These are phyloP conservation scores for Fusarium heterosporum DNA, from an alignment of 2,329 filamentous ascomycete species.

Conservation along the genomic window DNA sequence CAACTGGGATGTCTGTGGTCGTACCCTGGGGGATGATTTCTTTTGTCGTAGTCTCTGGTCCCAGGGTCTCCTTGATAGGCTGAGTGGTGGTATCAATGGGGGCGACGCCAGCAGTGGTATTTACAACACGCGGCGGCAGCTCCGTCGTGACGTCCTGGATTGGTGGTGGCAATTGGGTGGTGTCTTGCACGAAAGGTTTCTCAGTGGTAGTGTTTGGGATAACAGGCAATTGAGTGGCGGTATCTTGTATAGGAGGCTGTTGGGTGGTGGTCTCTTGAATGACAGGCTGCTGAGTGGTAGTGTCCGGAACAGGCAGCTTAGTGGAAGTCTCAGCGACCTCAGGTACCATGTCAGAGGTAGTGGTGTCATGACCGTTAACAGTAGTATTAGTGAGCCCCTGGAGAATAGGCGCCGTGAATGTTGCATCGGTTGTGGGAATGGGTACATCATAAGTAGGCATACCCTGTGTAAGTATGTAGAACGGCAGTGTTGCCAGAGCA, in stretches of 20 bases:
- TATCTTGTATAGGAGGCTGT: background rate
- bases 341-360: background rate
- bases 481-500: slow-evolving; percentile 27
- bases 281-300: background rate
- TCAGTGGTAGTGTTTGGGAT: slow-evolving; percentile 1
- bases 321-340: slow-evolving; percentile 1
- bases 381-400: background rate
- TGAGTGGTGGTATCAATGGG: background rate
- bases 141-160: background rate
- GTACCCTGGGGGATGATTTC: background rate
- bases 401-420: background rate
- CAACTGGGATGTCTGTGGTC: background rate
- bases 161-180: background rate
- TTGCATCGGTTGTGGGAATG: background rate
- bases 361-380: background rate
- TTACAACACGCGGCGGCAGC: background rate
- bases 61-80: background rate
- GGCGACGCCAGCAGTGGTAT: background rate
- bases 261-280: slow-evolving; percentile 3
- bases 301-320: background rate
- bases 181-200: background rate
- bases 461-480: slow-evolving; percentile 24
- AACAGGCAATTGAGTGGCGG: background rate
- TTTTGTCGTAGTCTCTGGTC: background rate
- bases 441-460: background rate